Conservation (phyloP, 768 basidiomycete genomes). For the Termitomyces sp. region DNA sequence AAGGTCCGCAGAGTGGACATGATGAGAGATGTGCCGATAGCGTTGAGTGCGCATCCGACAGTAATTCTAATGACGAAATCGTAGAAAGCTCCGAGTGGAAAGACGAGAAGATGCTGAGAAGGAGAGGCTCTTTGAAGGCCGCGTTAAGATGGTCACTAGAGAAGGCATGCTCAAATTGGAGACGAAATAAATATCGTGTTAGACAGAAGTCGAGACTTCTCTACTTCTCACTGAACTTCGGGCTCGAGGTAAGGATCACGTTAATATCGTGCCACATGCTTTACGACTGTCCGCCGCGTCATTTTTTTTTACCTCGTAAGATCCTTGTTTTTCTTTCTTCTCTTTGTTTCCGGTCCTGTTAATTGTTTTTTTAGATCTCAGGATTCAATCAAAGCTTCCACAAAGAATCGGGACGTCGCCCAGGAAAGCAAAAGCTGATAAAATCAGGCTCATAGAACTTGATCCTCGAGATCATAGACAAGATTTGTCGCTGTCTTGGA, state of each 20-base stretch:
- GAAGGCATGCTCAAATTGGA: neutral
- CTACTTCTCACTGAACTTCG: neutral
- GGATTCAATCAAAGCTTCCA: neutral
- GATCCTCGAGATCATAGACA: neutral
- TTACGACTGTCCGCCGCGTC: neutral
- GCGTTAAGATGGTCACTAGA: neutral
- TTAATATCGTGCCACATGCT: too few relatives aligned
- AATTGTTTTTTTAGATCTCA: too few relatives aligned
- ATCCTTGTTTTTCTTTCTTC: neutral
- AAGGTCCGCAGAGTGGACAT: neutral
- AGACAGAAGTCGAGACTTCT: too few relatives aligned
- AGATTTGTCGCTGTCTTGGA: too few relatives aligned
- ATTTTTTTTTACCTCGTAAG: too few relatives aligned
- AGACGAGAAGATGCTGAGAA: neutral
- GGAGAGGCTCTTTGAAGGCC: too few relatives aligned
- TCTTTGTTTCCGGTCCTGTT: too few relatives aligned
- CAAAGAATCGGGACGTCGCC: too few relatives aligned
- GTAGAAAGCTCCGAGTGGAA: neutral
- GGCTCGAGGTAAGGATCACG: slow-evolving; percentile 1
- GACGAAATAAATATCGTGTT: neutral
- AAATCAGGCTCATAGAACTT: neutral
- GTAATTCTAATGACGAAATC: neutral
- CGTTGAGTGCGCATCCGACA: neutral
- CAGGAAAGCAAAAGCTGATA: too few relatives aligned
- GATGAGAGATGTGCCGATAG: neutral